phyloP scores from a whole-genome alignment of 495 filamentous ascomycete species.

The Penicillium tannophilum region DNA sequence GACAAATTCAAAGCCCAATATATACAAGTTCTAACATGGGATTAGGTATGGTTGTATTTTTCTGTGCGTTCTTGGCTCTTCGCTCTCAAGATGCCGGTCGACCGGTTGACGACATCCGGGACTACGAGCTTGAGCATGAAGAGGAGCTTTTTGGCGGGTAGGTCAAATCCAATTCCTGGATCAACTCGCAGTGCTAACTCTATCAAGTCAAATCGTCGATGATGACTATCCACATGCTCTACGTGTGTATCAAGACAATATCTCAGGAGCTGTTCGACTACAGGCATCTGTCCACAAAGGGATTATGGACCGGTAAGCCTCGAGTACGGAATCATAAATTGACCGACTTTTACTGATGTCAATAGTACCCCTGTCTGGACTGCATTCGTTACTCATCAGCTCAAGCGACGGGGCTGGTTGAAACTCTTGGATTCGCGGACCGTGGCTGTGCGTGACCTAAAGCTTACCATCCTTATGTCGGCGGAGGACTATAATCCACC shows the following conservation, averaged over 20 bases:
- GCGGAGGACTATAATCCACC: constrained; percentile 53
- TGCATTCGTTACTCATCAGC: constrained; percentile 68
- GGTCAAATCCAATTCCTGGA: constrained; percentile 17
- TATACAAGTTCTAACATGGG: background rate
- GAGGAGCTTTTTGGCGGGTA: constrained; percentile 71
- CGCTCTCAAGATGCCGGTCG: constrained; percentile 66
- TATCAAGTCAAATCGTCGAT: constrained; percentile 66
- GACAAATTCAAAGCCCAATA: background rate
- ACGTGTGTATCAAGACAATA: constrained; percentile 67
- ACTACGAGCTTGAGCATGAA: constrained; percentile 65
- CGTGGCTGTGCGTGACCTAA: constrained; percentile 62
- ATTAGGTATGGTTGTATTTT: constrained; percentile 74
- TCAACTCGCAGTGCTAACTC: constrained; percentile 10
- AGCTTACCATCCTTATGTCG: constrained; percentile 61
- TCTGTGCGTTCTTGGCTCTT: constrained; percentile 72
- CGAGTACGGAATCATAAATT: background rate
- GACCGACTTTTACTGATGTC: constrained; percentile 1
- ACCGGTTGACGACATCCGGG: constrained; percentile 51
- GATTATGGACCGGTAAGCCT: constrained; percentile 41
- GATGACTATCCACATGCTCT: constrained; percentile 70
- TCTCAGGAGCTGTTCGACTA: constrained; percentile 61
- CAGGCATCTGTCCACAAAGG: constrained; percentile 53
- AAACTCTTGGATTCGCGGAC: constrained; percentile 49
- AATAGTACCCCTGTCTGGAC: constrained; percentile 68
- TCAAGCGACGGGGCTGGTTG: constrained; percentile 60